Conservation (phyloP, 371 early-diverging fungal species). For the Batrachochytrium dendrobatidis region DNA sequence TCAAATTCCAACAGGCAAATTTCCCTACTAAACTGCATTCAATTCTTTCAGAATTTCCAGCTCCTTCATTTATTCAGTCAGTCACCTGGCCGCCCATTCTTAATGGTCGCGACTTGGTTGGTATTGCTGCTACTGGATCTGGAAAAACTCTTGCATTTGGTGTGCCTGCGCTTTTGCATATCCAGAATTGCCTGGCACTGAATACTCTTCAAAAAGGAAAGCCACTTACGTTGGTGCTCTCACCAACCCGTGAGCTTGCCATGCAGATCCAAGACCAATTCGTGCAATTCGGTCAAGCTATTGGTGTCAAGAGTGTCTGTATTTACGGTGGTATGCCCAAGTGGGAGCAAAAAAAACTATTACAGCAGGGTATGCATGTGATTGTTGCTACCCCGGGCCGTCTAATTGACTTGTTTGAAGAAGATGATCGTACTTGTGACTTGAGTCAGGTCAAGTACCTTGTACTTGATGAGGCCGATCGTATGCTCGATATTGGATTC, state of each 20-base stretch:
- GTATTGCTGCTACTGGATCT: slow-evolving; percentile 58
- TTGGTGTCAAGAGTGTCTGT: slow-evolving; percentile 15
- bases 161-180: slow-evolving; percentile 67
- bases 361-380: slow-evolving; percentile 69
- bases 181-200: slow-evolving; percentile 23
- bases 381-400: slow-evolving; percentile 98
- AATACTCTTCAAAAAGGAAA: slow-evolving; percentile 3
- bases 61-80: slow-evolving; percentile 58
- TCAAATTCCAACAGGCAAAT: slow-evolving; percentile 67
- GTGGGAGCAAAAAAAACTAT: slow-evolving; percentile 52
- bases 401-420: slow-evolving; percentile 91
- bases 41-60: slow-evolving; percentile 22
- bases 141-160: slow-evolving; percentile 93
- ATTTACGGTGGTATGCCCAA: slow-evolving; percentile 54
- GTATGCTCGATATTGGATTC: slow-evolving; percentile 93
- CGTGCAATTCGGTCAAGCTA: slow-evolving; percentile 20
- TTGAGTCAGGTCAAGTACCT: slow-evolving; percentile 89
- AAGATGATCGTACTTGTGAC: slow-evolving; percentile 59
- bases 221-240: slow-evolving; percentile 63
- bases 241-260: slow-evolving; percentile 94
- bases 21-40: slow-evolving; percentile 44
- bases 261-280: slow-evolving; percentile 76
- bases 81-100: slow-evolving; percentile 57
- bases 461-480: slow-evolving; percentile 98
- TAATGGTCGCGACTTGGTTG: slow-evolving; percentile 54